These are phyloP conservation scores for Symmetrospora coprosmae DNA, from an alignment of 768 basidiomycete genomes.

Conservation along the genomic window DNA sequence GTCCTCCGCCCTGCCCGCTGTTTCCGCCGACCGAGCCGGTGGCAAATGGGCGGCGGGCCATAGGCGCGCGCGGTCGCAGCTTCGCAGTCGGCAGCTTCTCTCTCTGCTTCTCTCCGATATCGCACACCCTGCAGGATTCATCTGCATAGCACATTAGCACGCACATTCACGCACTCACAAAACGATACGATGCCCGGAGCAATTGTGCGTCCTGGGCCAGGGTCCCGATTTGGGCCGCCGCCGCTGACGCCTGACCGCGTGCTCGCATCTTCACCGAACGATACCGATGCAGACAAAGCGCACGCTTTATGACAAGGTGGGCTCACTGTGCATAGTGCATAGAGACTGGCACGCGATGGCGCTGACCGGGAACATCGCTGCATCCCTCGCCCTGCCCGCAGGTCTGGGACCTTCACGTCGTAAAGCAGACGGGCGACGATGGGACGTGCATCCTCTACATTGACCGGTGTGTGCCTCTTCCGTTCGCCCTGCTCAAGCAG, in stretches of 20 bases:
- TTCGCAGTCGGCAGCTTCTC: neutral
- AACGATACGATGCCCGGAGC: no score
- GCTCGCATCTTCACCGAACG: no score
- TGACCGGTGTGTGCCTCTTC: slow-evolving; percentile 35
- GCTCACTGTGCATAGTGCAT: neutral
- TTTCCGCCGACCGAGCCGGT: no score
- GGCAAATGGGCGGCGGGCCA: no score
- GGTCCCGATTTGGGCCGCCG: no score
- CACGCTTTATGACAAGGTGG: slow-evolving; percentile 78
- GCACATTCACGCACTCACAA: no score
- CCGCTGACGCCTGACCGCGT: no score
- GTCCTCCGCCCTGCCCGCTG: no score
- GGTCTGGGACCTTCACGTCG: slow-evolving; percentile 92
- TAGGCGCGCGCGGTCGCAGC: no score
- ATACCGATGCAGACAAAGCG: no score
- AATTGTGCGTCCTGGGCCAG: no score
- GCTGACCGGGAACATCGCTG: neutral
- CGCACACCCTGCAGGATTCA: neutral
- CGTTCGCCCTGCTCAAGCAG: no score
- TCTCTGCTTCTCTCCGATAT: neutral
- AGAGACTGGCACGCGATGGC: neutral
- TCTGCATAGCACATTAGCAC: neutral
- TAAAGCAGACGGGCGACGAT: slow-evolving; percentile 42
- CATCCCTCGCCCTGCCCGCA: slow-evolving; percentile 10
- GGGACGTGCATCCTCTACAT: slow-evolving; percentile 41